Evolutionary conservation across 257 asterid genomes (phyloP).

Genomic region (Nicotiana undulata): DNA sequence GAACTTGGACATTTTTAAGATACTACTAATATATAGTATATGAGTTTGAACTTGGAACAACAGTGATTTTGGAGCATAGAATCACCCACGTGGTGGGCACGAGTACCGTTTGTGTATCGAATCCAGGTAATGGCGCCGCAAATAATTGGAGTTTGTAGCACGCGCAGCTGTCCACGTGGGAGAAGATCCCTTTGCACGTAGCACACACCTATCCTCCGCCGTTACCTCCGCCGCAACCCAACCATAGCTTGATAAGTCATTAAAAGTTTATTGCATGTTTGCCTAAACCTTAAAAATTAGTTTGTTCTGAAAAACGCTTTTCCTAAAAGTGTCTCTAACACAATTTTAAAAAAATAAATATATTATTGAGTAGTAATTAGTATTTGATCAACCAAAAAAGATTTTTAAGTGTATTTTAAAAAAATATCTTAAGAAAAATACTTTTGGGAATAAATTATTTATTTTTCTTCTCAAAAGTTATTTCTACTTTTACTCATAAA

Average conservation of each 20-base stretch:
- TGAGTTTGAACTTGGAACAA: not conserved
- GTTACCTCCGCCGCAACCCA: slow-evolving; percentile 17
- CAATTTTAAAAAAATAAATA: too few relatives aligned
- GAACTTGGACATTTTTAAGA: not conserved
- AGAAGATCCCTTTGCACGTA: not conserved
- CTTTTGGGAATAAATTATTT: too few relatives aligned
- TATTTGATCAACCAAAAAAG: too few relatives aligned
- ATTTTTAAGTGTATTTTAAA: too few relatives aligned
- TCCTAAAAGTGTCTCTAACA: too few relatives aligned
- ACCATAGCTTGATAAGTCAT: not conserved
- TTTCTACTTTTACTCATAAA: too few relatives aligned
- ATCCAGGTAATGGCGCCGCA: slow-evolving; percentile 31
- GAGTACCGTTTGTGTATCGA: not conserved
- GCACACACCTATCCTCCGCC: slow-evolving; percentile 16
- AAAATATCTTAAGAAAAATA: too few relatives aligned
- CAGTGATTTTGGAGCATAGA: not conserved
- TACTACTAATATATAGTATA: too few relatives aligned
- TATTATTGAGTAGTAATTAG: too few relatives aligned
- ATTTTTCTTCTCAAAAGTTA: too few relatives aligned
- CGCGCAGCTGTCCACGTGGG: slow-evolving; percentile 20
- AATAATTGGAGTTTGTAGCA: slow-evolving; percentile 6
- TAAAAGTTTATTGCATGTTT: not conserved
- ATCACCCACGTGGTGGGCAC: not conserved
- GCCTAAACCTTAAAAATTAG: too few relatives aligned
- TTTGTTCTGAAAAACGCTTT: too few relatives aligned